Base-by-base conservation (phyloP, 1,139 yeast species). In the Sugiyamaella japonica region DNA sequence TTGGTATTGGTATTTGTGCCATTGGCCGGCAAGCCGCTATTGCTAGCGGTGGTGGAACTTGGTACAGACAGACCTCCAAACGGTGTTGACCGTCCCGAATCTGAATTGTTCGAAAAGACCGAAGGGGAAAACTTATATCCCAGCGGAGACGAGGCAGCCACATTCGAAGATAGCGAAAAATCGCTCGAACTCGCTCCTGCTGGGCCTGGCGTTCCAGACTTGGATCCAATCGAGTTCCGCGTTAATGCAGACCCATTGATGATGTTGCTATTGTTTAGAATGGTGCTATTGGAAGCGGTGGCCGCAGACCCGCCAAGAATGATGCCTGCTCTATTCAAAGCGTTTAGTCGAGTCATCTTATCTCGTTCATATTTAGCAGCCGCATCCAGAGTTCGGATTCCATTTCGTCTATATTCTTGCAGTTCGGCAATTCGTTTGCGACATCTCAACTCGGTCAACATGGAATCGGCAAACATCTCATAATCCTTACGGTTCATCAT, bases 331-430 rank as follows among this genome's bases (percentile, higher is more conserved):
- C 69, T 57, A 16, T 61, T 62, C 34, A 66, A 45, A 0, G 71
- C 67, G 39, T 63, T 64, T 32, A 65, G 59, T 2, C 75, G 62
- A 8, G 62, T 80, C 39, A 83, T 76, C 69, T 89, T 89, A 68
- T 95, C 99, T 66, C 89, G 86, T 69, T 95, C 99, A 69, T 83
- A 93, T 67, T 85, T 87, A 47, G 79, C 75, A 6, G 98, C 99
- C 56, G 82, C 88, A 56, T 91, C 97, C 53, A 89, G 65, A 0
- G 90, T 83, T 1, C 90, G 86, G 48, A 93, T 80, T 1, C 99
- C 99, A 68, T 89, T 85, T 47, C 85, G 80, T 59, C 99, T 81
- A 90, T 97, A 95, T 65, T 86, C 93, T 69, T 93, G 99, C 41
- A 95, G 74, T 72, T 90, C 97, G 53, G 86, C 86, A 54, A 93